These are phyloP conservation scores for Boletus reticuloceps DNA, from an alignment of 768 basidiomycete genomes.

Conservation along the genomic window DNA sequence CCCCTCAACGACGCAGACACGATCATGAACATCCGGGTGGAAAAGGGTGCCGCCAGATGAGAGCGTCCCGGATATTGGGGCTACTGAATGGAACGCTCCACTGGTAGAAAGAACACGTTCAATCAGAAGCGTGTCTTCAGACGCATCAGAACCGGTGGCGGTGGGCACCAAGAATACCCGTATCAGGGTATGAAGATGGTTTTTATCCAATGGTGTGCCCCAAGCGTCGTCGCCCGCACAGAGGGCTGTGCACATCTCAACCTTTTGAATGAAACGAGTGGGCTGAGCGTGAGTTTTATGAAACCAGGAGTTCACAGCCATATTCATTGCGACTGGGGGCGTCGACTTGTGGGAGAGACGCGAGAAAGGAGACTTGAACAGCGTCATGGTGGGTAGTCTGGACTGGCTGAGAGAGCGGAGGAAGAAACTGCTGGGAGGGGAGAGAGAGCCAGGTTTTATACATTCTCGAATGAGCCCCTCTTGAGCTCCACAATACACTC, in stretches of 20 bases:
- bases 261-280: not conserved
- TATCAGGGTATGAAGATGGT: slow-evolving; percentile 9
- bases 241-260: slow-evolving; percentile 9
- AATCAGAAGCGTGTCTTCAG: slow-evolving; percentile 4
- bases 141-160: not conserved
- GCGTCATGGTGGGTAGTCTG: not conserved
- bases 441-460: no score
- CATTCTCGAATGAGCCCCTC: no score
- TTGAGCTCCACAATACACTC: no score
- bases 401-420: no score
- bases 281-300: not conserved
- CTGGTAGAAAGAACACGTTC: slow-evolving; percentile 15
- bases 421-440: no score
- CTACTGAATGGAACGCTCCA: slow-evolving; percentile 3
- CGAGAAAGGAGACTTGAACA: not conserved
- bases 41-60: not conserved
- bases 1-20: not conserved
- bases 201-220: not conserved
- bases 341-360: not conserved
- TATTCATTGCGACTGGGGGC: slow-evolving; percentile 1
- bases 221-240: not conserved
- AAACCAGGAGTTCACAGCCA: slow-evolving; percentile 3
- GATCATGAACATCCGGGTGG: slow-evolving; percentile 14
- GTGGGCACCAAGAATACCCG: not conserved
- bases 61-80: not conserved